phyloP scores from a whole-genome alignment of 2,329 filamentous ascomycete genomes.

The Penicillium sclerotiorum region DNA sequence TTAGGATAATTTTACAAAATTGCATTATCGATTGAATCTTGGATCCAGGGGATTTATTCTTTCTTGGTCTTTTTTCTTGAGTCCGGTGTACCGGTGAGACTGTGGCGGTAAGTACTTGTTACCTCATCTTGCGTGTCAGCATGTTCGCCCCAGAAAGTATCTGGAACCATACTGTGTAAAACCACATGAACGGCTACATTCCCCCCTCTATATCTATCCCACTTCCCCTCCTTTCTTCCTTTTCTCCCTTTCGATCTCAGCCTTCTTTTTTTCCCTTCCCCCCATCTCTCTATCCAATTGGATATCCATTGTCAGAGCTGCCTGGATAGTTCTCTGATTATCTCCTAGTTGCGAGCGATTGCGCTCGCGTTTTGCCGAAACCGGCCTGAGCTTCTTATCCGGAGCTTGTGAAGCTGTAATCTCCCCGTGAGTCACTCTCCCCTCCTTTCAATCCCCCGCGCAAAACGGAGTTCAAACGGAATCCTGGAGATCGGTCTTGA shows the following conservation, averaged over 20 bases:
- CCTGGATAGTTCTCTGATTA: neutral
- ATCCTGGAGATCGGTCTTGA: neutral
- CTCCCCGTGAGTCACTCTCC: constrained; percentile 24
- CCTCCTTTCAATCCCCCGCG: constrained; percentile 4
- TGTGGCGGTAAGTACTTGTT: constrained; percentile 19
- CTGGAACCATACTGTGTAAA: neutral
- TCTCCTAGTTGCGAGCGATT: neutral
- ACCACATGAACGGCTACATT: too few species aligned
- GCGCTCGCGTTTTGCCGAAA: constrained; percentile 20
- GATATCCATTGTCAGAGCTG: too few species aligned
- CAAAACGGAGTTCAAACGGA: neutral
- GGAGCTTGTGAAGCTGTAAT: constrained; percentile 12
- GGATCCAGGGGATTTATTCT: too few species aligned
- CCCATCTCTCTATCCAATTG: neutral
- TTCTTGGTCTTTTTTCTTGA: too few species aligned
- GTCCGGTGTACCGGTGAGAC: constrained; percentile 32
- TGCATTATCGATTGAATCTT: too few species aligned
- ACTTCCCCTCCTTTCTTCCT: constrained; percentile 3
- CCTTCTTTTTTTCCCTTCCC: constrained; percentile 4
- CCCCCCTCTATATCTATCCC: constrained; percentile 17
- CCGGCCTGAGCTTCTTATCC: constrained; percentile 22
- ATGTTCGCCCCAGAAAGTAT: constrained; percentile 14
- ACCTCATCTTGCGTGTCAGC: constrained; percentile 27
- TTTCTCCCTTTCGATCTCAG: neutral
- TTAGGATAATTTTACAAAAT: too few species aligned